Conservation (phyloP, 1,284 basidiomycete genomes). For the Pseudozyma tsukubaensis region DNA sequence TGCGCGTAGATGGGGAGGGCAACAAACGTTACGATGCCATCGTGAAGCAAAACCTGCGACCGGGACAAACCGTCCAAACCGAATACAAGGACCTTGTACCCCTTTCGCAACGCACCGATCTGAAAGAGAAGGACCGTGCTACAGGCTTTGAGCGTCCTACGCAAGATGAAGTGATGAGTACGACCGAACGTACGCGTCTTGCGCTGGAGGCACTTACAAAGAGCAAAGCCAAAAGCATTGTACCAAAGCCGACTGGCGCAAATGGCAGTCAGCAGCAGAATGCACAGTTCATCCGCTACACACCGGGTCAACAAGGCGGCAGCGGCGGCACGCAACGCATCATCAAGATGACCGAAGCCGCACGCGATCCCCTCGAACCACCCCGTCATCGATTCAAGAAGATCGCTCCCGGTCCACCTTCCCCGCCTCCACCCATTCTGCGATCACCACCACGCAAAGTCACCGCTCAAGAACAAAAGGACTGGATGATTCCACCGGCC, state of each 20-base stretch:
- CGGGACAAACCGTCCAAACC: constrained; percentile 87
- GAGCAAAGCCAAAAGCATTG: constrained; percentile 95
- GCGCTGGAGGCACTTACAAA: constrained; percentile 93
- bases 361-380: constrained; percentile 94
- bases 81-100: constrained; percentile 98
- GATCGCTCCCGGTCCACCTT: constrained; percentile 92
- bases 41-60: constrained; percentile 89
- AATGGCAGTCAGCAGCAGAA: constrained; percentile 42
- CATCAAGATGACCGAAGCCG: constrained; percentile 87
- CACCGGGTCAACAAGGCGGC: constrained; percentile 81
- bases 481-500: constrained; percentile 99
- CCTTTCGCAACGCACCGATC: constrained; percentile 82
- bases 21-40: constrained; percentile 97
- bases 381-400: constrained; percentile 98
- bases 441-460: constrained; percentile 95
- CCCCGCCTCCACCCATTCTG: constrained; percentile 95
- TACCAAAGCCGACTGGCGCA: constrained; percentile 73
- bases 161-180: constrained; percentile 86
- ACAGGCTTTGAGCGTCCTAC: constrained; percentile 85
- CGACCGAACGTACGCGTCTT: constrained; percentile 86
- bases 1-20: constrained; percentile 95
- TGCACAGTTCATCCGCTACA: constrained; percentile 88
- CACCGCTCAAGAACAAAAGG: constrained; percentile 96
- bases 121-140: constrained; percentile 76
- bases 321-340: constrained; percentile 87